phyloP scores from a whole-genome alignment of 1,284 basidiomycete species.

The Sparassis latifolia region DNA sequence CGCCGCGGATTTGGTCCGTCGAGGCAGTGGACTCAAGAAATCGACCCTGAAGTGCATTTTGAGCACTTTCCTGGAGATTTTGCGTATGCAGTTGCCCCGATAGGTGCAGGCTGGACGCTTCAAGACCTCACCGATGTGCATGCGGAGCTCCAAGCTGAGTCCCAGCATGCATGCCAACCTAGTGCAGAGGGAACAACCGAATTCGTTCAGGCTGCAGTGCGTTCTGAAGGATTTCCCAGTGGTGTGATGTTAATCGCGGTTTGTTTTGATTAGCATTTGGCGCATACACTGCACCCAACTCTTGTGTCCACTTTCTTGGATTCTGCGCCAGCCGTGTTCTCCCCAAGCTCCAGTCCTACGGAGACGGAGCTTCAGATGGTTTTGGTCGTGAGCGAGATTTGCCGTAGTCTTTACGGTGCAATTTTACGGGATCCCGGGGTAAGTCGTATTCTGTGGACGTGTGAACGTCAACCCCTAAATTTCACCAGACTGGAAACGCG shows the following conservation, averaged over 20 bases:
- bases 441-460: neutral
- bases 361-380: constrained; percentile 64
- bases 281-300: constrained; percentile 62
- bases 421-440: constrained; percentile 28
- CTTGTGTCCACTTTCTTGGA: constrained; percentile 82
- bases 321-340: constrained; percentile 75
- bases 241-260: too few relatives aligned
- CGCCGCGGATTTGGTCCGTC: neutral
- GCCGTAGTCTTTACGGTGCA: constrained; percentile 59
- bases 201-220: too few relatives aligned
- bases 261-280: constrained; percentile 30
- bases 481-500: constrained; percentile 11
- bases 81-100: constrained; percentile 12
- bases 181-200: too few relatives aligned
- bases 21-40: constrained; percentile 15
- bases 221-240: too few relatives aligned
- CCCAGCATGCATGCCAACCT: too few relatives aligned
- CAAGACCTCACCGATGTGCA: constrained; percentile 31
- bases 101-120: constrained; percentile 27
- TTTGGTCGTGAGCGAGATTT: constrained; percentile 53
- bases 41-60: constrained; percentile 15
- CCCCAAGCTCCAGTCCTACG: constrained; percentile 46
- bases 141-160: neutral
- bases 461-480: neutral
- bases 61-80: constrained; percentile 21